Evolutionary conservation across 225 moss, liverwort and hornwort genomes (phyloP), one percentile per base, ranked within the genome.

Genomic region (Physcomitrellopsis africana): DNA sequence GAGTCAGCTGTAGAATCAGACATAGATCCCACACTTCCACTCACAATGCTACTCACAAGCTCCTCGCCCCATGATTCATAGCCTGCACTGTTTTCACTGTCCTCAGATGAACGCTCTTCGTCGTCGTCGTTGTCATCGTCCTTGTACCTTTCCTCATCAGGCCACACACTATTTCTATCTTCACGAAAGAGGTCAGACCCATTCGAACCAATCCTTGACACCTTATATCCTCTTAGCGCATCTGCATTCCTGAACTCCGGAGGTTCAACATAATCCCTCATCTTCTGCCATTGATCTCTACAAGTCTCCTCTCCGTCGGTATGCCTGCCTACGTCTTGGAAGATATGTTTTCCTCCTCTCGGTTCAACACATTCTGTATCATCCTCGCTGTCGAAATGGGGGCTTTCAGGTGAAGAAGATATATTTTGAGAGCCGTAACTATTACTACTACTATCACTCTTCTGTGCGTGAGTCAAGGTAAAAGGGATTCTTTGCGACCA

Each of bases 41-140:
- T 86, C 14, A 69, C 60, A 22, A 68, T 75, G 59, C 69, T 80
- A 51, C 55, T 72, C 29, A 77, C 84, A 58, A 68, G 77, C 24
- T 81, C 82, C 29, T 81, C 77, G 57, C 24, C 71, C 90, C 87
- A 87, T 48, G 82, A 60, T 22, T 74, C 76, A 29, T 67, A 82
- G 11, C 67, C 81, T 52, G 60, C 70, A 69, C 19, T 56, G n/a
- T 65, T 66, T 53, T 71, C 55, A 67, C 27, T 47, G 10, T 72
- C 42, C 24, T 20, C 61, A 20, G 9, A 37, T 54, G 22, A 49
- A 55, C 13, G 43, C 51, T 66, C 73, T 52, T 67, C 66, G 7
- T 37, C 32, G 29, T 29, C 29, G 32, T 37, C 32, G 32, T 37
- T 7, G 32, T 37, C 7, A 27, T 3, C 68, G 52, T 54, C 71